Percentiles rank a stretch among this genome's conserved stretches.
Conservation (phyloP, 345 rosid species). For the Boechera retrofracta region DNA sequence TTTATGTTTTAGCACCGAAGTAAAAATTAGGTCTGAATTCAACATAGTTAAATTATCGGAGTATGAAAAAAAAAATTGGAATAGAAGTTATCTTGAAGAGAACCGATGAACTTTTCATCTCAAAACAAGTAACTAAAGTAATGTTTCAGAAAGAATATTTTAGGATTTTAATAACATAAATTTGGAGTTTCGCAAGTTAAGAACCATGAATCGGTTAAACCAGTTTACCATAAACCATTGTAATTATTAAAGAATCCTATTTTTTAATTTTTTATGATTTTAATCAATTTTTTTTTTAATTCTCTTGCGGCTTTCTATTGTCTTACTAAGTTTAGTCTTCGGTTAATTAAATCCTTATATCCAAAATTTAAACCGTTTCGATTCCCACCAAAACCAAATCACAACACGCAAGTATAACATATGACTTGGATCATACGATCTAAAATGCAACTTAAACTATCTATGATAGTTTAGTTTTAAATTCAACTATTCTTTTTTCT, state of each 20-base stretch:
- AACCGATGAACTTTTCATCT: neutral
- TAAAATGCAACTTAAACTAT: neutral
- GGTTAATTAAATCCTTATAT: neutral
- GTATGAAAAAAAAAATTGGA: too few species aligned
- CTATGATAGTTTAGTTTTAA: too few species aligned
- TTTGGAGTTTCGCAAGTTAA: neutral
- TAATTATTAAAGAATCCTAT: neutral
- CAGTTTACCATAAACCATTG: neutral
- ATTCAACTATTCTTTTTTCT: neutral
- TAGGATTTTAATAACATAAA: neutral
- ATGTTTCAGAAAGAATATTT: neutral
- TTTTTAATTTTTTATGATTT: neutral
- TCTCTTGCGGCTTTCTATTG: neutral
- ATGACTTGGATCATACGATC: neutral
- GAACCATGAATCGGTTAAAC: neutral
- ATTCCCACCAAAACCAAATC: neutral
- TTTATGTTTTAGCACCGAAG: too few species aligned
- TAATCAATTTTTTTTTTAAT: neutral
- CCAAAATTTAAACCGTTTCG: neutral
- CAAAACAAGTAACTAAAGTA: neutral
- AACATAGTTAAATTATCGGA: too few species aligned
- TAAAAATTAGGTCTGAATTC: neutral
- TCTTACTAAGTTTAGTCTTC: neutral
- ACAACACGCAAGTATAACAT: neutral
- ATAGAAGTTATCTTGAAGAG: neutral